Base-by-base conservation (phyloP, 176 grass and related monocot species). In the Avena insularis region DNA sequence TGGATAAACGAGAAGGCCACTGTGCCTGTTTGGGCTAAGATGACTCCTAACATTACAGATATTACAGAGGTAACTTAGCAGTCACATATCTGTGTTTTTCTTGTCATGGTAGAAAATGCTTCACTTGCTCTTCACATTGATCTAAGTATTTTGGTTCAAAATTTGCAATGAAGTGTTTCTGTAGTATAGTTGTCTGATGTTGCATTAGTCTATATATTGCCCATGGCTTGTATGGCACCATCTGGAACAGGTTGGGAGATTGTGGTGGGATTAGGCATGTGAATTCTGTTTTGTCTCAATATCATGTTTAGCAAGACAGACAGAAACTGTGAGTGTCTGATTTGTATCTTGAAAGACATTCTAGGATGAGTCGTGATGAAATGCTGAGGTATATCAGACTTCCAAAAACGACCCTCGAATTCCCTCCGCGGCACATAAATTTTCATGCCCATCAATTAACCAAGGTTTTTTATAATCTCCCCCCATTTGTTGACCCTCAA, bases 1-100 rank as follows among this genome's bases (percentile, higher is more conserved):
- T 96, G 94, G 94, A 94, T 99, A 83, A 98, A 99, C 94, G 94
- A 99, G 80, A 99, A 99, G 78, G 97, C 92, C 20, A 99, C 97
- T 31, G 91, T 96, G 57, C 97, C 97, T 87, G 97, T 99, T 80
- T 99, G 97, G 97, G 92, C 94, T 78, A 99, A 99, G 85, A 99
- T 99, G 97, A 99, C 92, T 74, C 97, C 97, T 45, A 99, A 99
- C 62, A 99, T 99, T 72, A 96, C 97, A 78, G 94, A 99, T 81
- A 99, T 96, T 91, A 90, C 94, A 78, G 61, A 96, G 94, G 97
- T 95, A 69, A 67, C 86, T 61, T 80, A 76, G 19, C 21, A 50
- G 29, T 61, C 65, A 12, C 5, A 83, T 3, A 36, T 77, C 16
- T 65, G 12, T 75, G 40, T 43, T 78, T 46, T 40, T 74, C 43